A percentile compares a stretch with the other conserved stretches of the same genome.
Conservation (phyloP, 1,284 basidiomycete genomes). For the Puccinia coronata region DNA sequence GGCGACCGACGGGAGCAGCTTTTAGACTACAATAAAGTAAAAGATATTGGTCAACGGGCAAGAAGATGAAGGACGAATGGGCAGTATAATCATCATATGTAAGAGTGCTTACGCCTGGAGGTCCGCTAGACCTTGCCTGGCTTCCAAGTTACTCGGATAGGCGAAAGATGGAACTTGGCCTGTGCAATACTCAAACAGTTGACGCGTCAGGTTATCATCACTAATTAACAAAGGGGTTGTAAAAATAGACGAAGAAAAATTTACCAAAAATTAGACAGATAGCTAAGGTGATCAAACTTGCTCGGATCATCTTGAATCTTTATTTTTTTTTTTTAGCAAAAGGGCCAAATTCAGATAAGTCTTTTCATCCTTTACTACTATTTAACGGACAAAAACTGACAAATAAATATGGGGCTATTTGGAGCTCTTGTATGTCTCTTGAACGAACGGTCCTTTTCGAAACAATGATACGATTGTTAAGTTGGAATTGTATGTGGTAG, state of each 20-base stretch:
- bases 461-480: neutral
- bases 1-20: constrained; percentile 10
- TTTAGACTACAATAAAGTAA: neutral
- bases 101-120: constrained; percentile 15
- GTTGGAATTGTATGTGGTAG: neutral
- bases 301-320: constrained; percentile 21
- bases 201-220: neutral
- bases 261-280: constrained; percentile 13
- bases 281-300: constrained; percentile 8
- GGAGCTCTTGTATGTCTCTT: neutral
- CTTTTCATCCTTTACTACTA: neutral
- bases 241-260: neutral
- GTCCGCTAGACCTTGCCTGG: constrained; percentile 10
- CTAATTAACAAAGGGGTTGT: neutral
- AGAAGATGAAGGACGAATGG: neutral
- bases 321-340: neutral
- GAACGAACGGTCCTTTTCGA: constrained; percentile 9
- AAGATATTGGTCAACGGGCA: neutral
- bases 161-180: constrained; percentile 9
- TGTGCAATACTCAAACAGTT: neutral
- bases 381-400: neutral
- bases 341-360: neutral
- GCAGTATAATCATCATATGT: no score
- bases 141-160: neutral
- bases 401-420: neutral